Conservation (phyloP, 805 yeast genomes). For the Hanseniaspora meyeri region DNA sequence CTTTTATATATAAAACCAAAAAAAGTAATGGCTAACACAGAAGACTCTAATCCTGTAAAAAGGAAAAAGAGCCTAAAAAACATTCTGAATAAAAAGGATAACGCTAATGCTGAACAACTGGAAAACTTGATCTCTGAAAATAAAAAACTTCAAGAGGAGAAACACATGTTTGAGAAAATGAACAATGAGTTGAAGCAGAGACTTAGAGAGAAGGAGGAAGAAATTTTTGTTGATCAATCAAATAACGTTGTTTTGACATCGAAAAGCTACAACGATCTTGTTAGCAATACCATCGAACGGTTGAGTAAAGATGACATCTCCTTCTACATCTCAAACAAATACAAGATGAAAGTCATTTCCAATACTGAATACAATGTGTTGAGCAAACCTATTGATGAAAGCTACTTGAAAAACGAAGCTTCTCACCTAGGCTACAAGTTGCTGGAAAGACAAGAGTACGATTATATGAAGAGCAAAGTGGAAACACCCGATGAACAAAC, state of each 20-base stretch:
- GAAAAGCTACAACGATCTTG: conserved; percentile 14
- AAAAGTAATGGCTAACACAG: background rate
- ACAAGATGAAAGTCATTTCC: conserved; percentile 20
- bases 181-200: conserved; percentile 18
- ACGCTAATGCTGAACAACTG: background rate
- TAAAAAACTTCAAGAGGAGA: background rate
- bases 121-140: background rate
- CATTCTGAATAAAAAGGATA: conserved; percentile 14
- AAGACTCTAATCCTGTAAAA: conserved; percentile 10
- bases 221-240: conserved; percentile 13
- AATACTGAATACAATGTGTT: conserved; percentile 22
- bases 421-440: conserved; percentile 19
- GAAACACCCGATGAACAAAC: conserved; percentile 21
- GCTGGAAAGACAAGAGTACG: conserved; percentile 24
- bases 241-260: conserved; percentile 20
- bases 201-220: conserved; percentile 15
- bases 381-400: conserved; percentile 15
- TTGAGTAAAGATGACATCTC: conserved; percentile 19
- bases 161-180: conserved; percentile 21
- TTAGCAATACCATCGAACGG: conserved; percentile 13
- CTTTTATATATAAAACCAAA: background rate
- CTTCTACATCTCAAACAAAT: conserved; percentile 16
- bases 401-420: conserved; percentile 21
- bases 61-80: conserved; percentile 12
- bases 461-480: conserved; percentile 17